Base-by-base conservation (phyloP, 2,329 filamentous ascomycete genomes). In the Tolypocladium tropicale region DNA sequence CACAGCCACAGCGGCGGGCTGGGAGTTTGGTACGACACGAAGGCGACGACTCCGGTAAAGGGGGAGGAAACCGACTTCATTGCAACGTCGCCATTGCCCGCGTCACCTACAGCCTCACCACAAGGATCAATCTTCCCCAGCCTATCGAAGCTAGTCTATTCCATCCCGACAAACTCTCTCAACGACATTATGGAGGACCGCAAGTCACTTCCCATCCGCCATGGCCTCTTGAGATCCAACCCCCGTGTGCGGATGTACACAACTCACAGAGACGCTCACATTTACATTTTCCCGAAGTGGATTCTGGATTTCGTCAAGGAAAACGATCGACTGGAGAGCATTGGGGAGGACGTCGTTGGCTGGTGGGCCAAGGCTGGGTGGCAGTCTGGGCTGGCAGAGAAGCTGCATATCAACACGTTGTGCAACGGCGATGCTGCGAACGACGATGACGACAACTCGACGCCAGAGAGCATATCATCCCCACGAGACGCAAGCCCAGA, bases 301-400 rank as follows among this genome's bases (percentile, higher is more conserved):
- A 81, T 95, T 10, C 82, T 96, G 65, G 86, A 95, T 55, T 88
- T 96, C 69, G 83, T 95, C 46, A 81, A 83, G 57, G 77, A 80
- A 59, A 95, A 96, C 64, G 86, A 92, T 33, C 84, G 81, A 12
- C 83, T 99, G 60, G 89, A 96, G 64, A 95, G 86, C 56, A 85
- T 99, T 52, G 89, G 88, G 34, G 93, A 97, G 69, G 93, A 97
- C 65, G 84, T 96, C 6, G 77, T 97, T 18, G 91, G 92, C 7
- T 96, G 90, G 88, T 96, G 92, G 91, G 90, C 92, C 36, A 97
- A 97, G 70, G 85, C 93, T 1, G 85, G 85, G 55, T 99, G 94
- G 94, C 92, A 97, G 70, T 77, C 81, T 3, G 89, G 90, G 0
- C 76, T 96, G 3, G 83, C 82, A 0, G 83, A 88, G 53, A 96